Percentiles rank a stretch among this genome's conserved stretches.
phyloP scores from a whole-genome alignment of 257 asterid genomes.

The Nicotiana otophora region DNA sequence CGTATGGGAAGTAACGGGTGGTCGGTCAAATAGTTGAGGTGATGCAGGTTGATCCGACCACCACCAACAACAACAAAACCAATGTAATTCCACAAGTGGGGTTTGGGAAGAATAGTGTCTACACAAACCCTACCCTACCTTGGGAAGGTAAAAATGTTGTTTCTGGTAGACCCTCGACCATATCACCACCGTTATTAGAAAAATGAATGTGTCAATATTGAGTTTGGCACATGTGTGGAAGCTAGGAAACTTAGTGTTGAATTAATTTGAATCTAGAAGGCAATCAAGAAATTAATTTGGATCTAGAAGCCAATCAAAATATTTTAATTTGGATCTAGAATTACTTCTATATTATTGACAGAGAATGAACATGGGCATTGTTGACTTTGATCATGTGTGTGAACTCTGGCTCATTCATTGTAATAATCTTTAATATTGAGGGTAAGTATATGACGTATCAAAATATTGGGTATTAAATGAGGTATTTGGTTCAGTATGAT shows the following conservation, averaged over 20 bases:
- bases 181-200: neutral
- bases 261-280: neutral
- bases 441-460: neutral
- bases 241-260: neutral
- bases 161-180: too few species aligned
- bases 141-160: too few species aligned
- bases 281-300: too few species aligned
- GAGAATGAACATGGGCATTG: constrained; percentile 11
- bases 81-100: too few species aligned
- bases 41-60: neutral
- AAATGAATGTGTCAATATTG: neutral
- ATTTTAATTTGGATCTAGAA: neutral
- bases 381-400: constrained; percentile 15
- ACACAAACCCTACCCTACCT: too few species aligned
- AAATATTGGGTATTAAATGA: neutral
- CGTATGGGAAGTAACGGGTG: neutral
- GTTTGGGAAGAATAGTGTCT: too few species aligned
- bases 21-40: neutral
- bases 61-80: neutral
- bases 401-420: neutral
- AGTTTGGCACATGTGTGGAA: constrained; percentile 4
- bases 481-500: constrained; percentile 5
- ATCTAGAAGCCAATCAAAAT: neutral
- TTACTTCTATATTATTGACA: constrained; percentile 2
- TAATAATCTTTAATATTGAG: neutral